phyloP scores from a whole-genome alignment of 495 filamentous ascomycete genomes.

The Podospora fimiseda region DNA sequence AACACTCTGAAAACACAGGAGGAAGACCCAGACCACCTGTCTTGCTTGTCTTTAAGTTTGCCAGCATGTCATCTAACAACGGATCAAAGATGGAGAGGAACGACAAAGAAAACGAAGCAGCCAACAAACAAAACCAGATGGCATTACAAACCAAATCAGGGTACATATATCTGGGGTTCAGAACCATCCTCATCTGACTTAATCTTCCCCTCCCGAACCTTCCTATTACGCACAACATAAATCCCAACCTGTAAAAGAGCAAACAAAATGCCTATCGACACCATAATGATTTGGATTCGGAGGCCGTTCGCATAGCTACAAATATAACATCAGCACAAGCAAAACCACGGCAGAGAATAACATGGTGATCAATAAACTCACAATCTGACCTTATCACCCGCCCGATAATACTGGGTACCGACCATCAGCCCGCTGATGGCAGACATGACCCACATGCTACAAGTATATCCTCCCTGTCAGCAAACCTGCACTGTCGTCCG shows the following conservation, averaged over 20 bases:
- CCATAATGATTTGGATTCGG: conserved; percentile 22
- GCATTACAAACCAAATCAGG: neutral
- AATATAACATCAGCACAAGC: too few relatives aligned
- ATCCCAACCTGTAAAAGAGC: conserved; percentile 22
- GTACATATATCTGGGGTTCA: conserved; percentile 14
- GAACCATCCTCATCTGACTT: neutral
- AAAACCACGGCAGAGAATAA: neutral
- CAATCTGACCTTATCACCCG: conserved; percentile 14
- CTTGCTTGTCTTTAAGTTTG: too few relatives aligned
- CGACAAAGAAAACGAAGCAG: neutral
- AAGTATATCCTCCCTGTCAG: too few relatives aligned
- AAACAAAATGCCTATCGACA: conserved; percentile 17
- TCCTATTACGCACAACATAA: conserved; percentile 17
- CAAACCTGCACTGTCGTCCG: neutral
- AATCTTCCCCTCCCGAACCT: conserved; percentile 1
- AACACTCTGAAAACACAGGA: too few relatives aligned
- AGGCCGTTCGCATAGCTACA: conserved; percentile 21
- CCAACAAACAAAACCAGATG: neutral
- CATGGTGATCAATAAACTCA: neutral
- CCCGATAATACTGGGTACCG: conserved; percentile 24
- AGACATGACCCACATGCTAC: conserved; percentile 44
- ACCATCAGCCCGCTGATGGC: conserved; percentile 36
- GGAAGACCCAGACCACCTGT: too few relatives aligned
- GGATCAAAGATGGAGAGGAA: neutral
- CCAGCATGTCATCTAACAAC: too few relatives aligned